Base-by-base conservation (phyloP, 495 filamentous ascomycete species). In the Penicillium daleae region DNA sequence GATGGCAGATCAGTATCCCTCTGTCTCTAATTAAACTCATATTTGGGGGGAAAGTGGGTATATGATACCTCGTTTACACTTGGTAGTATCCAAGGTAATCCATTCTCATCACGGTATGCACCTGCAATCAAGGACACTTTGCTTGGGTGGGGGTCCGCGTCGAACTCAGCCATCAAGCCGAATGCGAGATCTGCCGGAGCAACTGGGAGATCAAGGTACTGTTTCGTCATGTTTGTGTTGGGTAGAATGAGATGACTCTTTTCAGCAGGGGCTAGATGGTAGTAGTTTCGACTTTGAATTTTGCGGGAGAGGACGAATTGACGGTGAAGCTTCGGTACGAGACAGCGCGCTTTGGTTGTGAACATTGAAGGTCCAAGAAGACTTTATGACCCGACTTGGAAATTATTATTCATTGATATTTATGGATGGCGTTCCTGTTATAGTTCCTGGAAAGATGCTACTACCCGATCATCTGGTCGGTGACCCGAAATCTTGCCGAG, bases 111-210 rank as follows among this genome's bases (percentile, higher is more conserved):
- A 10, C 55, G 35, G 21, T 63, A 63, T 26, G 46, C 61, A 2
- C 61, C 61, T 48, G 44, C 46, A 10, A 56, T 56, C 13, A 63
- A 56, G 39, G 53, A 54, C 13, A 63, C 61, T 19, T 59, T 63
- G 22, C 44, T 10, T 6, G 48, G 55, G 17, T 29, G 58, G 19
- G 33, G 13, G 48, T 63, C 55, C 5, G 55, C 35, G 13, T 63
- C 51, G 49, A 53, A 63, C n/a, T 56, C 49, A 7, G n/a, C 49
- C 35, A 49, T 63, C 19, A 63, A 17, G n/a, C 6, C 61, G 48
- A 62, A 62, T n/a, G 51, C 35, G 15, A 56, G 29, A 37, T 52
- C 51, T 42, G 56, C 24, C n/a, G 59, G 59, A 13, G 48, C 9
- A 6, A 56, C 40, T n/a, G 40, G 52, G 13, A 61, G 21, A 44